Percentiles rank a stretch among this genome's conserved stretches.
Conservation (phyloP, 768 basidiomycete genomes). For the Mycena venus region DNA sequence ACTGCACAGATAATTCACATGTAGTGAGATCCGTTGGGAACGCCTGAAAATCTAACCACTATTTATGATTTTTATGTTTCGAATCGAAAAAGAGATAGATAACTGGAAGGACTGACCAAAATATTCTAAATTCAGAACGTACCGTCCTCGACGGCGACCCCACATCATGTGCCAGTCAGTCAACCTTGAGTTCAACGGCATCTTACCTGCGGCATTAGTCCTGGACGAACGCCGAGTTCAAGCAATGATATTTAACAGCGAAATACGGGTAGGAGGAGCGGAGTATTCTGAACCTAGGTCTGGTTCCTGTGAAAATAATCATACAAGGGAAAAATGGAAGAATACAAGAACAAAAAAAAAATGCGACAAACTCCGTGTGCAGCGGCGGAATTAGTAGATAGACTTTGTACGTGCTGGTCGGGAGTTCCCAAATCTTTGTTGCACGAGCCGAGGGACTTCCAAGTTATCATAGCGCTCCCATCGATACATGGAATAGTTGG, state of each 20-base stretch:
- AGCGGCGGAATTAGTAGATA: slow-evolving; percentile 11
- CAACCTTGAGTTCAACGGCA: background rate
- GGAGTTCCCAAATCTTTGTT: background rate
- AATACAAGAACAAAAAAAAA: background rate
- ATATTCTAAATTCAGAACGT: background rate
- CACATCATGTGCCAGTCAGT: background rate
- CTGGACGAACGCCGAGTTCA: background rate
- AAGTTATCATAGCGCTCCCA: background rate
- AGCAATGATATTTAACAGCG: background rate
- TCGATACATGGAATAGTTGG: background rate
- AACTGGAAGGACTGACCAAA: too few species aligned
- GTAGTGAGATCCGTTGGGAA: too few species aligned
- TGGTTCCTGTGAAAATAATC: background rate
- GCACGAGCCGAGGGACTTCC: background rate
- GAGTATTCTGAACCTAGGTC: background rate
- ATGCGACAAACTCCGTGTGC: background rate
- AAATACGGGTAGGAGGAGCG: background rate
- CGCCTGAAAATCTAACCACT: too few species aligned
- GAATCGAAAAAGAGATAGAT: background rate
- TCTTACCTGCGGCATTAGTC: background rate
- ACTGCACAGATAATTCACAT: background rate
- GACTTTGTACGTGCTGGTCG: slow-evolving; percentile 1
- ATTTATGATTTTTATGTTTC: background rate
- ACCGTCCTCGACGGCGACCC: slow-evolving; percentile 12
- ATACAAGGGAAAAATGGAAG: background rate